phyloP scores from a whole-genome alignment of 129 eudicot genomes.

The Mikania micrantha region DNA sequence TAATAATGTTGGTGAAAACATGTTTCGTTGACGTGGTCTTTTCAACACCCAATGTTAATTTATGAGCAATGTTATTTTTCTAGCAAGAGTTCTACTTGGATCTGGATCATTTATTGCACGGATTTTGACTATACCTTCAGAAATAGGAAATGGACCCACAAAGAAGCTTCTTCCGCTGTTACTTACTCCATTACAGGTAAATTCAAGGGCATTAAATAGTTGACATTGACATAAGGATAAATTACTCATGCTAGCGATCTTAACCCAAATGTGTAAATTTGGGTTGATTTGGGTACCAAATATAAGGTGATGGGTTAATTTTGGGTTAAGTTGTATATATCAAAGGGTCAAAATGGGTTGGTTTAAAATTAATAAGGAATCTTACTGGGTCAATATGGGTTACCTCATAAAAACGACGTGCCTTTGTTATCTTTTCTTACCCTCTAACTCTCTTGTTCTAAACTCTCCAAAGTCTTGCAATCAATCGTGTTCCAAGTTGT shows the following conservation, averaged over 20 bases:
- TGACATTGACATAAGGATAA: neutral
- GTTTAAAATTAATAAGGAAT: too few species aligned
- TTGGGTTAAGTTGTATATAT: too few species aligned
- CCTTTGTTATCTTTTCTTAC: too few species aligned
- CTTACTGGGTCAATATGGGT: too few species aligned
- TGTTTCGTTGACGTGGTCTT: neutral
- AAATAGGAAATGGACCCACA: conserved; percentile 32
- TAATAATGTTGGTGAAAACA: neutral
- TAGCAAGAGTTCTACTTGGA: conserved; percentile 74
- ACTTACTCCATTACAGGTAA: conserved; percentile 88
- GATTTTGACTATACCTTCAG: conserved; percentile 40
- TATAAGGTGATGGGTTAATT: too few species aligned
- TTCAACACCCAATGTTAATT: neutral
- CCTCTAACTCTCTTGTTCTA: conserved; percentile 39
- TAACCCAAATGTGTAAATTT: too few species aligned
- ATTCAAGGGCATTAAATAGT: conserved; percentile 1
- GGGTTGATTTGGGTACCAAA: too few species aligned
- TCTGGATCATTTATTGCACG: conserved; percentile 78
- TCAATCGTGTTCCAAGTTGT: conserved; percentile 49
- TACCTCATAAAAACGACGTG: too few species aligned
- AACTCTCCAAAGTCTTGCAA: conserved; percentile 58
- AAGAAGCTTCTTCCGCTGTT: conserved; percentile 32
- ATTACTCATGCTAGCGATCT: too few species aligned
- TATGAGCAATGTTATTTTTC: neutral
- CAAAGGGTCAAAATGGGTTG: too few species aligned